These are phyloP conservation scores for Arxiozyma bovina DNA, from an alignment of 1,139 yeast genomes.

Conservation along the genomic window DNA sequence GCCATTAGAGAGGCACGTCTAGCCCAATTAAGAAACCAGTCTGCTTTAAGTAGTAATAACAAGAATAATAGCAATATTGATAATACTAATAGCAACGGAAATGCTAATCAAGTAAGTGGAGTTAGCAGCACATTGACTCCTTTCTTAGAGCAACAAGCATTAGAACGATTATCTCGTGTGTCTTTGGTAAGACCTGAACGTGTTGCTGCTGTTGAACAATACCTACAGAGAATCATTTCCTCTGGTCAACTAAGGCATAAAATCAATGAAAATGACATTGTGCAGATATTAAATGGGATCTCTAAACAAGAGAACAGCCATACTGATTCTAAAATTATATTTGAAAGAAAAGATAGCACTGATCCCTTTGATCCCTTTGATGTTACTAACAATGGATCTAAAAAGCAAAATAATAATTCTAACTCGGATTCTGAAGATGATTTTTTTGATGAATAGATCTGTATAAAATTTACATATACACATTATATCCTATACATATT, in stretches of 20 bases:
- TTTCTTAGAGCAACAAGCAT: slow-evolving; percentile 68
- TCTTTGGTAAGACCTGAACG: slow-evolving; percentile 86
- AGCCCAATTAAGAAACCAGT: slow-evolving; percentile 62
- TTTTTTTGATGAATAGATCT: slow-evolving; percentile 31
- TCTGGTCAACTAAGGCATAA: slow-evolving; percentile 71
- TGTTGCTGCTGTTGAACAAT: slow-evolving; percentile 82
- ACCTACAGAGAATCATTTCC: slow-evolving; percentile 62
- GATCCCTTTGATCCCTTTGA: slow-evolving; percentile 20
- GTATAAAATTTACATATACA: not conserved
- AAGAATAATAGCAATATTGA: slow-evolving; percentile 15
- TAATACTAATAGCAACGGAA: slow-evolving; percentile 12
- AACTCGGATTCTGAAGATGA: slow-evolving; percentile 33
- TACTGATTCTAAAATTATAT: slow-evolving; percentile 53
- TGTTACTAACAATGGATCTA: not conserved
- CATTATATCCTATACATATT: not conserved
- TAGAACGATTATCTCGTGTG: slow-evolving; percentile 82
- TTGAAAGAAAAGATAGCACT: slow-evolving; percentile 36
- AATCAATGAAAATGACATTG: slow-evolving; percentile 70
- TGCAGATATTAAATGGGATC: slow-evolving; percentile 71
- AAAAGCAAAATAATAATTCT: slow-evolving; percentile 23
- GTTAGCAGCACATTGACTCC: slow-evolving; percentile 41
- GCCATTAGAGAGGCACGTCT: slow-evolving; percentile 86
- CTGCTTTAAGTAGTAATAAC: slow-evolving; percentile 35
- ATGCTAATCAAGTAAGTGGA: slow-evolving; percentile 3
- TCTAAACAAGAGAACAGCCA: slow-evolving; percentile 67